Base-by-base conservation (phyloP, 1,139 yeast genomes). In the Candida pseudoviswanathii region DNA sequence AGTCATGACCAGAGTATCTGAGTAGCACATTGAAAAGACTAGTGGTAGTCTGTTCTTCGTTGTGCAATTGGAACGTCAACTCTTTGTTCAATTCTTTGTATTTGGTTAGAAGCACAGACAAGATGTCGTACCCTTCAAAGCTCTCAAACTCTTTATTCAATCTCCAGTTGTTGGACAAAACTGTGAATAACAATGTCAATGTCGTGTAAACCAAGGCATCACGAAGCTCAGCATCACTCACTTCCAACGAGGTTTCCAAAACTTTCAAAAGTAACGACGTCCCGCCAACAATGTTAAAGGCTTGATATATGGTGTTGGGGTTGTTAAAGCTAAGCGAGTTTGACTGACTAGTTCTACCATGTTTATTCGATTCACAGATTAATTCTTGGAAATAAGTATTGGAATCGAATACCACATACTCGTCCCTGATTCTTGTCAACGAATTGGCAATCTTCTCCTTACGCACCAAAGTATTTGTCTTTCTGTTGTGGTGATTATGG, bases 61-160 rank as follows among this genome's bases (percentile, higher is more conserved):
- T 42, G 9, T 51, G 26, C 24, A 58, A 44, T 8, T 55, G 44
- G 26, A 70, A 62, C 1, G 39, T 50, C 33, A 71, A 57, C 0
- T 56, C 34, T 2, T 55, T 57, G 43, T 68, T 69, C 7, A 54
- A 54, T 29, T 63, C 63, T 50, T 67, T 71, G 49, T 65, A 70
- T 38, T 68, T 66, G 2, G 62, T 61, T 16, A 71, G 53, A 11
- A 75, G 54, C 11, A 75, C 61, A 22, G 65, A 62, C 11, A 76
- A 55, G 7, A 74, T 62, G 7, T 73, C 75, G 51, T 71, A 75
- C 1, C 81, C 80, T 55, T 70, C 70, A n/a, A 64, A 58, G 46
- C 68, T 70, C 48, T 75, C 80, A 53, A 76, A 75, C 50, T 76
- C 80, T 50, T 71, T 70, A 45, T 62, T 56, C 38, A 75, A 57